A percentile compares a stretch with the other conserved stretches of the same genome.
Conservation (phyloP, 2,329 filamentous ascomycete genomes). For the Emmonsia crescens region DNA sequence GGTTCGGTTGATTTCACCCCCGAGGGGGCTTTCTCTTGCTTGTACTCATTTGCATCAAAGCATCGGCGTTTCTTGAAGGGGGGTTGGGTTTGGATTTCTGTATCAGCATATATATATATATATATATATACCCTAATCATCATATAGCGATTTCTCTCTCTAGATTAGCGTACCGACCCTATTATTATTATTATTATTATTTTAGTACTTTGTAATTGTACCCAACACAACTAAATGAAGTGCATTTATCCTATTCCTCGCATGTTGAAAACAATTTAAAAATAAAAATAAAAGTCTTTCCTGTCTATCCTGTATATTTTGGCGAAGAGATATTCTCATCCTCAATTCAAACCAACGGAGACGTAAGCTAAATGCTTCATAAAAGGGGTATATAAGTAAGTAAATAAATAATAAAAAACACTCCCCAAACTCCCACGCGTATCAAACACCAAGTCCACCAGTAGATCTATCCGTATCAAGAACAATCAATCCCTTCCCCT, state of each 20-base stretch:
- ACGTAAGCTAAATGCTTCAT: not conserved
- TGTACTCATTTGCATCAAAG: not conserved
- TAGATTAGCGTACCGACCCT: not conserved
- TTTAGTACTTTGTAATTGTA: not conserved
- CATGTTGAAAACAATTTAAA: no score
- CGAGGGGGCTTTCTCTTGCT: not conserved
- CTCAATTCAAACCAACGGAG: not conserved
- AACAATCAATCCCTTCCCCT: not conserved
- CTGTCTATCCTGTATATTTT: not conserved
- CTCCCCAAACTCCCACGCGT: not conserved
- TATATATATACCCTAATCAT: not conserved
- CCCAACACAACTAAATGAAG: not conserved
- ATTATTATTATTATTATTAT: not conserved
- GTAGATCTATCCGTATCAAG: not conserved
- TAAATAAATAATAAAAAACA: no score
- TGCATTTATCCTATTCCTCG: not conserved
- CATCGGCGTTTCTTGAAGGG: not conserved
- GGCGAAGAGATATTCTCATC: not conserved
- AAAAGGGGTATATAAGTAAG: not conserved
- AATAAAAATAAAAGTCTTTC: not conserved
- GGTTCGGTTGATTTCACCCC: not conserved
- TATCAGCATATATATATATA: no score
- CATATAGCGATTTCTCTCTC: not conserved
- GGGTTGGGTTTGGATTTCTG: not conserved
- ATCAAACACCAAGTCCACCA: not conserved